Conservation (phyloP, 139 green algal species). For the Mesotaenium endlicherianum region DNA sequence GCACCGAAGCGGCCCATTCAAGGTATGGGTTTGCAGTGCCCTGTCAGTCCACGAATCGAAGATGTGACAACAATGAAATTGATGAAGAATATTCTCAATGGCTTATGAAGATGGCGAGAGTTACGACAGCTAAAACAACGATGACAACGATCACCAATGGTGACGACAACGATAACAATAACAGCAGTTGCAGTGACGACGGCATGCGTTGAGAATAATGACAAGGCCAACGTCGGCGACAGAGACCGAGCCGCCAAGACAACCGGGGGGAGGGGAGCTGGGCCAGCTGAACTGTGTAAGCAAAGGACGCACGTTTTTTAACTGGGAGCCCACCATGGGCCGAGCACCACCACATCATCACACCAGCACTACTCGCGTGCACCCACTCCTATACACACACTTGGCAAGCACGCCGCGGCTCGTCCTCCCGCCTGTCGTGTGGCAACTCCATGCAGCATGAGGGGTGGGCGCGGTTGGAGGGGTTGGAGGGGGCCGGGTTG, state of each 20-base stretch:
- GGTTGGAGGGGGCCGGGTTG: background rate
- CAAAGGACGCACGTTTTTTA: too few relatives aligned
- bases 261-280: too few relatives aligned
- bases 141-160: background rate
- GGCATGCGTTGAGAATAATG: background rate
- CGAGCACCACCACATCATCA: too few relatives aligned
- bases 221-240: background rate
- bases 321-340: too few relatives aligned
- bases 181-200: background rate
- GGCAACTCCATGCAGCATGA: too few relatives aligned
- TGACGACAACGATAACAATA: background rate
- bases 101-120: background rate
- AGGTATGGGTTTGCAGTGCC: background rate
- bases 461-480: background rate
- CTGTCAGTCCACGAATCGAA: background rate
- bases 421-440: too few relatives aligned
- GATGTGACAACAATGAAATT: background rate
- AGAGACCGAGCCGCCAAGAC: too few relatives aligned
- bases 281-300: too few relatives aligned
- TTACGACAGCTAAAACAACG: conserved; percentile 2
- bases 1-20: background rate
- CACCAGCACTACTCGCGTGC: too few relatives aligned
- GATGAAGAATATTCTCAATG: background rate
- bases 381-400: too few relatives aligned
- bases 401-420: too few relatives aligned